phyloP scores from a whole-genome alignment of 1,284 basidiomycete genomes.

The Tilletia caries region DNA sequence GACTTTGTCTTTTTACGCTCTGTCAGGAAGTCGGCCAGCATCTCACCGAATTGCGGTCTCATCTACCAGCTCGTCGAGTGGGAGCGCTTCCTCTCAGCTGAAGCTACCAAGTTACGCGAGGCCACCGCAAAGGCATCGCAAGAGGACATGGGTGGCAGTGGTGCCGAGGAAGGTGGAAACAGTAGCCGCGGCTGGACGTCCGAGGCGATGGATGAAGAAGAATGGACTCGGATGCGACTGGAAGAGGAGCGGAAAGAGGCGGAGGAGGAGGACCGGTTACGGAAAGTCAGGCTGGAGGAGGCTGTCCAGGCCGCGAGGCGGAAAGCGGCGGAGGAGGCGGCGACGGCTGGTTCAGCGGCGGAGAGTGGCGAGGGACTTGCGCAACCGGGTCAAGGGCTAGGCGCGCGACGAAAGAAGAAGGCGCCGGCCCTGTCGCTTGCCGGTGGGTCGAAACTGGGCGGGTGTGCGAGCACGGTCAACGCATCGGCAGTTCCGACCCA shows the following conservation, averaged over 20 bases:
- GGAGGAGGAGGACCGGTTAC: not conserved
- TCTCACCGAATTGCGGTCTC: slow-evolving; percentile 77
- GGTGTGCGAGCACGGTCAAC: not conserved
- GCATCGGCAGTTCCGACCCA: not conserved
- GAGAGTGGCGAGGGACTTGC: not conserved
- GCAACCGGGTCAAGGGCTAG: not conserved
- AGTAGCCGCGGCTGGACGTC: slow-evolving; percentile 32
- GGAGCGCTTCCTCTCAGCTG: slow-evolving; percentile 66
- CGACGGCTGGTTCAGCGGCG: not conserved
- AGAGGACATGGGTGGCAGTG: not conserved
- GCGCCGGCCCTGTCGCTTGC: not conserved
- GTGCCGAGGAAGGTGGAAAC: too few relatives aligned
- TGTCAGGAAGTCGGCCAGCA: slow-evolving; percentile 23
- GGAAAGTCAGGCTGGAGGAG: slow-evolving; percentile 4
- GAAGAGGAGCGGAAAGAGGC: slow-evolving; percentile 15
- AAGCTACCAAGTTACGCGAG: slow-evolving; percentile 29
- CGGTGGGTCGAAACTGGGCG: not conserved
- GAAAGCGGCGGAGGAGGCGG: not conserved
- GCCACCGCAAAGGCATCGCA: slow-evolving; percentile 20
- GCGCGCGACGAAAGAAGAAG: not conserved
- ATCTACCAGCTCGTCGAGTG: slow-evolving; percentile 95
- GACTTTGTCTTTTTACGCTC: too few relatives aligned
- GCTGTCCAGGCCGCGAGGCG: not conserved
- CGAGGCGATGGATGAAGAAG: slow-evolving; percentile 45
- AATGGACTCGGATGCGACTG: slow-evolving; percentile 29